Evolutionary conservation across 345 rosid genomes (phyloP).

Genomic region (Aquilaria yunnanensis): DNA sequence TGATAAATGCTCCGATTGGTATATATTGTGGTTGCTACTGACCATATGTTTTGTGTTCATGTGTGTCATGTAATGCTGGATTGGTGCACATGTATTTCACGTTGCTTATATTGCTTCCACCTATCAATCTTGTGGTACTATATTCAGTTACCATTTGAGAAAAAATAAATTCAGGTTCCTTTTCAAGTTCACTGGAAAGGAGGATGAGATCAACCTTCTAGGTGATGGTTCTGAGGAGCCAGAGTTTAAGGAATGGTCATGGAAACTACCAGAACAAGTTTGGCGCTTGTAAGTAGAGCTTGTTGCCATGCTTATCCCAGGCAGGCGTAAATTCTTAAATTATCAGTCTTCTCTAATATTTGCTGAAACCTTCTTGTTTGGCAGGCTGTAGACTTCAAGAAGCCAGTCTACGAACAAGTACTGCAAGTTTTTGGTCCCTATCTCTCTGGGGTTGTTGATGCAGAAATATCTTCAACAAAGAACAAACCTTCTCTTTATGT

Average conservation of each 20-base stretch:
- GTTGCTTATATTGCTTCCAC: too few relatives aligned
- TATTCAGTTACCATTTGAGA: too few relatives aligned
- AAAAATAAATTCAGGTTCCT: slow-evolving; percentile 46
- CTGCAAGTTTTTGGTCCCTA: slow-evolving; percentile 49
- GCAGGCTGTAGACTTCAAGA: slow-evolving; percentile 68
- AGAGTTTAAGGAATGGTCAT: slow-evolving; percentile 66
- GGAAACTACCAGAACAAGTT: slow-evolving; percentile 63
- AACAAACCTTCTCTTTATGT: slow-evolving; percentile 1
- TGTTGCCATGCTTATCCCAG: neutral
- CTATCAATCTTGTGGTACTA: too few relatives aligned
- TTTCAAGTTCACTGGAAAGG: slow-evolving; percentile 63
- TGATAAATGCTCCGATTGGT: too few relatives aligned
- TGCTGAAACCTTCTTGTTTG: neutral
- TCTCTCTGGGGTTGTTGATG: slow-evolving; percentile 26
- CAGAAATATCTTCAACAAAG: slow-evolving; percentile 15
- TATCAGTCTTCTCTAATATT: neutral
- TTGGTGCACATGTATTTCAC: too few relatives aligned
- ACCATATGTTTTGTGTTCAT: too few relatives aligned
- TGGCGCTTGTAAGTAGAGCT: slow-evolving; percentile 41
- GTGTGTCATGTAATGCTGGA: too few relatives aligned
- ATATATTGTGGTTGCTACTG: too few relatives aligned
- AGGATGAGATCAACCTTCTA: slow-evolving; percentile 67
- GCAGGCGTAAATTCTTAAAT: neutral
- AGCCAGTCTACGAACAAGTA: slow-evolving; percentile 64
- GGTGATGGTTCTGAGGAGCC: slow-evolving; percentile 71